Evolutionary conservation across 2,329 filamentous ascomycete species (phyloP), one percentile per base, ranked within the genome.

Genomic region (Trichophyton benhamiae): DNA sequence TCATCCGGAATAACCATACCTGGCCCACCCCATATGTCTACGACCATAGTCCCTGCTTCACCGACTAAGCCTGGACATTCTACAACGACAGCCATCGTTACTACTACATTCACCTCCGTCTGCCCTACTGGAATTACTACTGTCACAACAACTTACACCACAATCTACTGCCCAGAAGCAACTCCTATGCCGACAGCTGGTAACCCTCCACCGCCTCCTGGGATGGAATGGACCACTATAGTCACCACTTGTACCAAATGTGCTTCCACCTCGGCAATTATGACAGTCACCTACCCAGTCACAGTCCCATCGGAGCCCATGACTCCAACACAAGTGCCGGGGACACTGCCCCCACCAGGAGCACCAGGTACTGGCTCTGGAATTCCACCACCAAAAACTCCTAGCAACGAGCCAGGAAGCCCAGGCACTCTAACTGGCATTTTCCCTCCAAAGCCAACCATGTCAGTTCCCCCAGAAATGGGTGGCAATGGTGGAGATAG

Each of bases 81-180:
- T 46, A 74, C 69, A 4, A 68, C 69, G 42, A 75, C 74, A 8
- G 74, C 73, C 11, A 64, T 75, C 17, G 70, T 75, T 58, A 67
- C 71, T 41, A 77, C 75, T 36, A 73, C 73, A 17, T 77, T 76
- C 63, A 70, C 71, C 6, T 71, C 74, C 58, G 72, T 77, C 64
- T 77, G 75, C 62, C 72, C 75, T 3, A 75, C 73, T 27, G 75
- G 76, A 4, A 76, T 74, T 65, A 76, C 72, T 42, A 76, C 73
- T 4, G 69, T 75, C 57, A 75, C 72, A 1, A 72, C 71, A 2
- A 73, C 73, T 0, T 68, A 71, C 52, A 76, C 74, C 8, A 73
- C 72, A 15, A 73, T 69, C 3, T 70, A 72, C 59, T 75, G 72
- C 63, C 72, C 73, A 2, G 70, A 67, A 15, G 70, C 69, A 13